Base-by-base conservation (phyloP, 2,329 filamentous ascomycete genomes). In the Penicillium sp. region DNA sequence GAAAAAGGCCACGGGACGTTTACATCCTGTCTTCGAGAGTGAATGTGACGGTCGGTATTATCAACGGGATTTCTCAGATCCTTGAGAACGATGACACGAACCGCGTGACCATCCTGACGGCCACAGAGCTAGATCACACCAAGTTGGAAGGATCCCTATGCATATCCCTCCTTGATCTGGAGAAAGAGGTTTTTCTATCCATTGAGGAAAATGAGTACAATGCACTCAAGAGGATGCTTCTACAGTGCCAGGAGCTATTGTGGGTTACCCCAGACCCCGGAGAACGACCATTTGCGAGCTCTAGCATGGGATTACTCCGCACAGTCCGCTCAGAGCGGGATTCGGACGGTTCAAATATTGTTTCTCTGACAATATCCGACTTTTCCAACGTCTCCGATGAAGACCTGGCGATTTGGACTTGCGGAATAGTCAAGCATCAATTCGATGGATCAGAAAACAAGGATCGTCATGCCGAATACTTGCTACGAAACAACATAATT, bases 291-390 rank as follows among this genome's bases (percentile, higher is more conserved):
- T 51, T 56, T 8, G 16, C 57, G 14, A 52, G 48, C 28, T 62
- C 58, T 46, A 61, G 50, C 11, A 11, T 58, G 21, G 62, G 62
- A 6, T 45, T 65, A 8, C 48, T 65, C 8, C 61, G 62, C 13
- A 60, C 62, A 2, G 47, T 63, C 23, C 59, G 62, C 8, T 59
- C 55, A 57, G 62, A 65, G 42, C 46, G 59, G n/a, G 51, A 59
- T 16, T 31, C 54, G 1, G 61, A 63, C 44, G 55, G 48, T 18
- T 63, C 56, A 5, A 65, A 63, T 19, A 59, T 62, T 0, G 49
- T 61, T 8, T 58, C 40, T 1, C 28, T 65, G 36, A 28, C 51
- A 3, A 33, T 59, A 23, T 40, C 39, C 4, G 36, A 56, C 14
- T n/a, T 18, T 4, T 8, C 31, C 21, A 11, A 19, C 2, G 11